A percentile compares a stretch with the other conserved stretches of the same genome.
Evolutionary conservation across 257 asterid species (phyloP).

Genomic region (Nicotiana tabacum): DNA sequence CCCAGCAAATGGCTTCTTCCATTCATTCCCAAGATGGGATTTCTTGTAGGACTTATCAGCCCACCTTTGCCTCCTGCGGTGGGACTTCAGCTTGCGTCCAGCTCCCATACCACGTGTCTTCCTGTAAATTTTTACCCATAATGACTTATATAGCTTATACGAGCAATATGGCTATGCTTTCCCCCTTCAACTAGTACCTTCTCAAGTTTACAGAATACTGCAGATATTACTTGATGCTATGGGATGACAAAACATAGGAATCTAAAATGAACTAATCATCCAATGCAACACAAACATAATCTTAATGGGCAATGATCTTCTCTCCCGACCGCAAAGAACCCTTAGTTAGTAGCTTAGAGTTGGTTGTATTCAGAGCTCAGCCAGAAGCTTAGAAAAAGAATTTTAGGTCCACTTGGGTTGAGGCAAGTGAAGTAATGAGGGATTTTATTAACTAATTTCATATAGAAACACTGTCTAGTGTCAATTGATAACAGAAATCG

Average conservation of each 20-base stretch:
- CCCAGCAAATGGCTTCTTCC: slow-evolving; percentile 87
- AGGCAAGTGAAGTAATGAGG: neutral
- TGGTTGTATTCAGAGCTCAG: too few species aligned
- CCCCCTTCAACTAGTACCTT: neutral
- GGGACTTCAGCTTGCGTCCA: slow-evolving; percentile 77
- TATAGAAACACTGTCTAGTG: neutral
- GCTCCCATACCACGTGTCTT: slow-evolving; percentile 89
- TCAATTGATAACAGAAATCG: neutral
- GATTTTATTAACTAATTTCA: neutral
- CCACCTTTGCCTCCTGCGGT: slow-evolving; percentile 70
- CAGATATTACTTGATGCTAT: neutral
- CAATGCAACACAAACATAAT: neutral
- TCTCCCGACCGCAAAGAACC: neutral
- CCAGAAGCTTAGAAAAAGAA: too few species aligned
- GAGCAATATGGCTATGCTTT: neutral
- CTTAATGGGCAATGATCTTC: neutral
- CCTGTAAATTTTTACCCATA: slow-evolving; percentile 22
- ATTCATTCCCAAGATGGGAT: slow-evolving; percentile 72
- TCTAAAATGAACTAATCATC: neutral
- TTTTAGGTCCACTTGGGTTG: neutral
- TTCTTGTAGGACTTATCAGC: slow-evolving; percentile 80
- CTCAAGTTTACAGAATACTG: neutral
- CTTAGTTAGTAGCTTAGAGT: neutral
- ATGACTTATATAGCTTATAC: neutral
- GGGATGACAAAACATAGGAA: neutral